Conservation (phyloP, 2,329 filamentous ascomycete genomes). For the Exophiala sp. region DNA sequence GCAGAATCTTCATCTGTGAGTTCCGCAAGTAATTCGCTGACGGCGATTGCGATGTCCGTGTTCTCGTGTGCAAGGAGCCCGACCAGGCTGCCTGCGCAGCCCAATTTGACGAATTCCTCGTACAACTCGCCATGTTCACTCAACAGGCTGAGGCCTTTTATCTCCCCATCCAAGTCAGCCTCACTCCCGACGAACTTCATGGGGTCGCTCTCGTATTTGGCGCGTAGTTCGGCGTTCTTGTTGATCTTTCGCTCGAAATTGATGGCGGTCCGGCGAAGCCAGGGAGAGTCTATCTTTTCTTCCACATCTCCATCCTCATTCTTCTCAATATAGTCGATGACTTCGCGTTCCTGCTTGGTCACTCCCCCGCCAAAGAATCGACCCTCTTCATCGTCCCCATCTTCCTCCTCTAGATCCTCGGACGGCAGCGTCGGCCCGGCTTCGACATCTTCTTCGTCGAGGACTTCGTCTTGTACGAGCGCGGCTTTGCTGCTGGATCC, state of each 20-base stretch:
- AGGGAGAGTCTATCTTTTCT: constrained; percentile 71
- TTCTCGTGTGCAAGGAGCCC: constrained; percentile 89
- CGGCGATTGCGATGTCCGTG: constrained; percentile 90
- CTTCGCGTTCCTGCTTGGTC: constrained; percentile 72
- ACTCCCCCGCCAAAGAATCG: constrained; percentile 95
- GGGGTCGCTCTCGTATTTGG: constrained; percentile 76
- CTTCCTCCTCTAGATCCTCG: constrained; percentile 53
- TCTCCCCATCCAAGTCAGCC: constrained; percentile 82
- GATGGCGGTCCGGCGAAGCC: constrained; percentile 76
- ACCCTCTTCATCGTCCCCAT: constrained; percentile 79
- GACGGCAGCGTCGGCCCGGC: constrained; percentile 56
- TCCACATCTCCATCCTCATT: constrained; percentile 52
- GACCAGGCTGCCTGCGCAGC: constrained; percentile 70
- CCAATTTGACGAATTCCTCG: constrained; percentile 71
- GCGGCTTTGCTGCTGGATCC: constrained; percentile 13
- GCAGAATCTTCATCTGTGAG: constrained; percentile 89
- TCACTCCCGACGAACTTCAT: constrained; percentile 69
- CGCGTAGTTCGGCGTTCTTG: constrained; percentile 84
- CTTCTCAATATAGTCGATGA: constrained; percentile 82
- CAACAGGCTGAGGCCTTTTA: constrained; percentile 81
- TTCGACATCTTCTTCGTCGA: constrained; percentile 45
- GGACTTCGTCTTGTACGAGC: constrained; percentile 23
- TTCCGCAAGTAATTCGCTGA: constrained; percentile 84
- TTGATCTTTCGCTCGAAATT: constrained; percentile 87
- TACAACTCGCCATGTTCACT: constrained; percentile 84